Evolutionary conservation across 305 asterid species (phyloP).

Genomic region (Fraxinus sp.): DNA sequence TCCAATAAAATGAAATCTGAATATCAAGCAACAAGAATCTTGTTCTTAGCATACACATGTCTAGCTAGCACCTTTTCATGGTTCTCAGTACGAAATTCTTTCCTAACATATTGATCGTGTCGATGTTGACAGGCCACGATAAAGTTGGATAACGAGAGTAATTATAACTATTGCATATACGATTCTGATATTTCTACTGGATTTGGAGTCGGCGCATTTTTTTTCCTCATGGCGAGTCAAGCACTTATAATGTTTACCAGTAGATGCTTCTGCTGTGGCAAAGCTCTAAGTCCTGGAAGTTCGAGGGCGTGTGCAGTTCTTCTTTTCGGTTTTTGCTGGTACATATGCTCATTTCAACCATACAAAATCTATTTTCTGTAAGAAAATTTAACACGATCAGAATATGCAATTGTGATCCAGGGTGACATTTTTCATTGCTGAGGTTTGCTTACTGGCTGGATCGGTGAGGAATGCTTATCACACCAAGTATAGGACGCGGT

Average conservation of each 20-base stretch:
- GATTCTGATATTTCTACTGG: conserved; percentile 88
- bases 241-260: conserved; percentile 64
- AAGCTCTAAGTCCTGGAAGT: conserved; percentile 77
- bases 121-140: conserved; percentile 46
- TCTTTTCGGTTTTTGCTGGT: conserved; percentile 89
- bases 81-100: not conserved
- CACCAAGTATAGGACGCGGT: conserved; percentile 55
- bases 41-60: not conserved
- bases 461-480: conserved; percentile 94
- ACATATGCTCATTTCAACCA: not conserved
- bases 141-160: conserved; percentile 36
- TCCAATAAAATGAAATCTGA: not conserved
- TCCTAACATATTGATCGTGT: conserved; percentile 15
- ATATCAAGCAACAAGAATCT: not conserved
- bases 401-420: conserved; percentile 36
- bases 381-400: not conserved
- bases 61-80: not conserved
- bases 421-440: conserved; percentile 78
- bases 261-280: conserved; percentile 85
- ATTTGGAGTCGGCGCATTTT: conserved; percentile 82
- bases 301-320: conserved; percentile 86
- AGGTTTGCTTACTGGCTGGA: conserved; percentile 87
- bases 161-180: conserved; percentile 52
- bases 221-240: conserved; percentile 81
- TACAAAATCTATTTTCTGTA: not conserved